phyloP scores from a whole-genome alignment of 192 early-diverging fungal genomes.

The Linnemannia elongata region DNA sequence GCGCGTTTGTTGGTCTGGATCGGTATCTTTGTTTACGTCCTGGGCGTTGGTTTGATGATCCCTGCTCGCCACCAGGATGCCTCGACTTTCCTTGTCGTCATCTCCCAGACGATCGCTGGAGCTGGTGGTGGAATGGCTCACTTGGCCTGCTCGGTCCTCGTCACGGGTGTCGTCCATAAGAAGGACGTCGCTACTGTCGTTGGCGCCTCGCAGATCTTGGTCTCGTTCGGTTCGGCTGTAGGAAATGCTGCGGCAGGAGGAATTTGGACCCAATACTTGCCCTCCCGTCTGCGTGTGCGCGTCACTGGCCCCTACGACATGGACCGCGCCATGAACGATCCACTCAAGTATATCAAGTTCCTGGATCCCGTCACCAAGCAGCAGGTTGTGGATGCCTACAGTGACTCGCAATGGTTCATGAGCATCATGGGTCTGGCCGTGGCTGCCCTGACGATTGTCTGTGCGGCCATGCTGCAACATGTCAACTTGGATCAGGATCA shows the following conservation, averaged over 20 bases:
- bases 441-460: conserved; percentile 16
- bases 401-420: conserved; percentile 48
- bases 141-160: conserved; percentile 38
- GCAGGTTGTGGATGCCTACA: conserved; percentile 37
- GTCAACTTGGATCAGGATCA: conserved; percentile 35
- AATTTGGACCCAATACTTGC: conserved; percentile 53
- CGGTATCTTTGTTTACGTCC: conserved; percentile 39
- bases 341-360: conserved; percentile 6
- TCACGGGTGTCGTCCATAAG: conserved; percentile 39
- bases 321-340: conserved; percentile 29
- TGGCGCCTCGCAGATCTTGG: conserved; percentile 45
- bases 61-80: conserved; percentile 30
- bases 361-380: conserved; percentile 32
- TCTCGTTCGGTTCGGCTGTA: conserved; percentile 40
- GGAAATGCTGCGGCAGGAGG: conserved; percentile 44
- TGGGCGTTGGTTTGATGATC: conserved; percentile 53
- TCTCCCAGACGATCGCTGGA: conserved; percentile 50
- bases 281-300: conserved; percentile 12
- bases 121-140: conserved; percentile 53
- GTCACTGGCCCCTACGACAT: conserved; percentile 49
- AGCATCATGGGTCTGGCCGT: conserved; percentile 35
- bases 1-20: conserved; percentile 41
- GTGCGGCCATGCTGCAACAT: conserved; percentile 21
- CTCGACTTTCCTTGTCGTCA: conserved; percentile 34
- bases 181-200: conserved; percentile 40